Conservation (phyloP, 2,329 filamentous ascomycete species). For the Plectosphaerella cucumerina region DNA sequence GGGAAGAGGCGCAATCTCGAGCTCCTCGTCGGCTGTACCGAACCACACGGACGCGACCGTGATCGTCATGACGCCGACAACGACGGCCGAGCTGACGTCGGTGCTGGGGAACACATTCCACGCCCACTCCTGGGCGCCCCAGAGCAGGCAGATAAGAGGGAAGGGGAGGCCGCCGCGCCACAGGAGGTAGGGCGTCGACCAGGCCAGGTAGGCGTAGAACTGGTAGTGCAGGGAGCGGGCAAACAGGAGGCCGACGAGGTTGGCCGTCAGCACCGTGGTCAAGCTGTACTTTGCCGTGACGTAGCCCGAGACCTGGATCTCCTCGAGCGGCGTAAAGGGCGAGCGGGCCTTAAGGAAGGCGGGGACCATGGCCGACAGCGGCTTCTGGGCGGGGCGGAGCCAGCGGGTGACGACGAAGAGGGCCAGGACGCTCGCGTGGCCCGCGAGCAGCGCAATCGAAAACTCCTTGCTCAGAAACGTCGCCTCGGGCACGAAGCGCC, state of each 20-base stretch:
- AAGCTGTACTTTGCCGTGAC: slow-evolving; percentile 71
- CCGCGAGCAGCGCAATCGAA: slow-evolving; percentile 58
- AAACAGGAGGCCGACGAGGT: slow-evolving; percentile 76
- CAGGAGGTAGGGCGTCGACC: slow-evolving; percentile 82
- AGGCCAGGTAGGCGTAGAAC: slow-evolving; percentile 88
- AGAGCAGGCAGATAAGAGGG: slow-evolving; percentile 62
- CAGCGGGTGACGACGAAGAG: slow-evolving; percentile 66
- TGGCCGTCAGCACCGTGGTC: slow-evolving; percentile 72
- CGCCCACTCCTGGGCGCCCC: slow-evolving; percentile 80
- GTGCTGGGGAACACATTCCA: slow-evolving; percentile 94
- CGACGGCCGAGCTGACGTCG: slow-evolving; percentile 48
- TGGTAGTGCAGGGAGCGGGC: slow-evolving; percentile 91
- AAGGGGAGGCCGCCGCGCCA: slow-evolving; percentile 73
- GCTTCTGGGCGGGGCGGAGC: slow-evolving; percentile 63
- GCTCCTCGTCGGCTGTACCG: slow-evolving; percentile 43
- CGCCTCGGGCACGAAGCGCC: slow-evolving; percentile 88
- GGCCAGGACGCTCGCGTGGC: slow-evolving; percentile 62
- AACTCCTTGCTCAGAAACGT: slow-evolving; percentile 69
- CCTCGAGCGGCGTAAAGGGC: slow-evolving; percentile 46
- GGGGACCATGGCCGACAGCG: slow-evolving; percentile 48
- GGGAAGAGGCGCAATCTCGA: slow-evolving; percentile 5
- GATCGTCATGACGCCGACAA: slow-evolving; percentile 65
- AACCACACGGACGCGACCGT: slow-evolving; percentile 62
- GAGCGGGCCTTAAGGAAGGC: slow-evolving; percentile 36
- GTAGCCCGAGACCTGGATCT: slow-evolving; percentile 49